A percentile compares a stretch with the other conserved stretches of the same genome.
These are phyloP conservation scores for Clarireedia hainanense DNA, from an alignment of 2,329 filamentous ascomycete species.

Conservation along the genomic window DNA sequence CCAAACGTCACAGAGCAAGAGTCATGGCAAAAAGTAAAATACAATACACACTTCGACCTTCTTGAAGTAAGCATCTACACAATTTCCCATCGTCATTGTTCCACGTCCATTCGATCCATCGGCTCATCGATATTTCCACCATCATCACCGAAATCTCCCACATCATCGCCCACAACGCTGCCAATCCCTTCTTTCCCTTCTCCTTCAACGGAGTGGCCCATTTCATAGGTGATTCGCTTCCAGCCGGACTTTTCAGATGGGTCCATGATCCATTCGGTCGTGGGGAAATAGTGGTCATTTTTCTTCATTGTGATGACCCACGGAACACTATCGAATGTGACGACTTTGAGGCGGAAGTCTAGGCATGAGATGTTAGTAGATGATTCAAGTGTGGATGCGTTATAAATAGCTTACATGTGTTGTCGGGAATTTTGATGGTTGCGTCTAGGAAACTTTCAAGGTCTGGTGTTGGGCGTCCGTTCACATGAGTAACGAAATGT, in stretches of 20 bases:
- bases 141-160: constrained; percentile 19
- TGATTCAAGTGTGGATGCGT: neutral
- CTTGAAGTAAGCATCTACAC: no score
- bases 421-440: constrained; percentile 84
- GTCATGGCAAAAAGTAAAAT: no score
- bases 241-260: constrained; percentile 50
- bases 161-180: constrained; percentile 22
- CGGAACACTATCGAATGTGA: constrained; percentile 96
- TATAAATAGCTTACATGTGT: constrained; percentile 59
- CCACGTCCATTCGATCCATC: no score
- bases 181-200: constrained; percentile 36
- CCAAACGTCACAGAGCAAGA: no score
- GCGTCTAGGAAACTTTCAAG: constrained; percentile 72
- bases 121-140: no score
- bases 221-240: constrained; percentile 56
- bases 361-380: constrained; percentile 11
- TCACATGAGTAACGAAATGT: constrained; percentile 96
- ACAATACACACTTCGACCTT: no score
- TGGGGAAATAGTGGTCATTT: constrained; percentile 91
- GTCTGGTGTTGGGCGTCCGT: constrained; percentile 77
- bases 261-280: constrained; percentile 63
- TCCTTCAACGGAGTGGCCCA: constrained; percentile 42
- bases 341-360: constrained; percentile 94
- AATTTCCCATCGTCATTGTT: no score
- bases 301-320: constrained; percentile 99